Evolutionary conservation across 768 basidiomycete genomes (phyloP).

Genomic region (Naganishia vaughanmartiniae): DNA sequence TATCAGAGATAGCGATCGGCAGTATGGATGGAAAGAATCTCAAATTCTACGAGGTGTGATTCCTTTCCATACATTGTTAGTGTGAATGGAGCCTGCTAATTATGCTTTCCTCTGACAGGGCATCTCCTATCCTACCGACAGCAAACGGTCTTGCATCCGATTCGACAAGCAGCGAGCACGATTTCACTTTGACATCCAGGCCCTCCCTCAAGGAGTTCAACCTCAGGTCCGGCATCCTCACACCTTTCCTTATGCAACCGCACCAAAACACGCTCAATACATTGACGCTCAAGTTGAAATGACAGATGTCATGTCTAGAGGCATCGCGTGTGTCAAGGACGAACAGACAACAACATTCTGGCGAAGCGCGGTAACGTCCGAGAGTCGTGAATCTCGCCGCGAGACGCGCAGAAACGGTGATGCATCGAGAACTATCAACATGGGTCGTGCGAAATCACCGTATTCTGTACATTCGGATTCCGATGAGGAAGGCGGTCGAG

Average conservation of each 20-base stretch:
- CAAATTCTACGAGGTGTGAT: conserved; percentile 12
- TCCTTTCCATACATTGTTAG: neutral
- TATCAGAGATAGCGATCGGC: conserved; percentile 18
- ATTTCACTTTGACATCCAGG: conserved; percentile 12
- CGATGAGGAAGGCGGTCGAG: neutral
- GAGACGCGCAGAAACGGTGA: neutral
- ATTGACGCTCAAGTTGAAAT: conserved; percentile 21
- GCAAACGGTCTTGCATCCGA: conserved; percentile 18
- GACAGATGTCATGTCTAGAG: conserved; percentile 22
- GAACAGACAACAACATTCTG: conserved; percentile 22
- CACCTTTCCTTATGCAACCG: conserved; percentile 13
- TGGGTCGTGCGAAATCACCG: conserved; percentile 7
- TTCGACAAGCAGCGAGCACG: conserved; percentile 21
- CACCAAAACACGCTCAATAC: conserved; percentile 12
- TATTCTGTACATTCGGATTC: conserved; percentile 12
- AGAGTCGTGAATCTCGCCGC: neutral
- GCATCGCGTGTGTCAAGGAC: conserved; percentile 19
- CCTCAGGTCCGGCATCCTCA: conserved; percentile 13
- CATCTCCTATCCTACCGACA: conserved; percentile 18
- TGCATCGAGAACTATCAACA: neutral
- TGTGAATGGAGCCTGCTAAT: neutral
- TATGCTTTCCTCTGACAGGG: neutral
- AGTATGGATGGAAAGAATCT: conserved; percentile 15
- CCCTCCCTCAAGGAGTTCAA: neutral
- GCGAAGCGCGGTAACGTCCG: conserved; percentile 3